Base-by-base conservation (phyloP, 2,329 filamentous ascomycete genomes). In the Xylariaceae sp. region DNA sequence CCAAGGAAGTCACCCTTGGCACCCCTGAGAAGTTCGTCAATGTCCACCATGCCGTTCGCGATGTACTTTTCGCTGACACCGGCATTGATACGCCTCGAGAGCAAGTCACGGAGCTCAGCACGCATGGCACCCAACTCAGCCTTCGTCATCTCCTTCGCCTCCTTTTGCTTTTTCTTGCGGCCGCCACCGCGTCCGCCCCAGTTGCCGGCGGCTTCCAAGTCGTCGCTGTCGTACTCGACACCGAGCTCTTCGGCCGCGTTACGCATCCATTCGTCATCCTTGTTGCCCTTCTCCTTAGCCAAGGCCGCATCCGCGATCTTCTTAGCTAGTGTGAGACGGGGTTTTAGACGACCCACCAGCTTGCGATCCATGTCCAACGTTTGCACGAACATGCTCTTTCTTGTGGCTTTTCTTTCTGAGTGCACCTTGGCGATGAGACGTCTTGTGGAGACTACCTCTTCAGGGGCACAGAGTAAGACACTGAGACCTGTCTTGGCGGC, bases 141-240 rank as follows among this genome's bases (percentile, higher is more conserved):
- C 74, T 94, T 96, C 2, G 81, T 86, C 67, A 92, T 72, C 5
- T 74, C 78, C 54, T 83, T 80, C 6, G 86, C 86, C 74, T 88
- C 84, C 68, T 87, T 85, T 71, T 94, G 88, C 75, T 89, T 89
- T 75, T 85, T 80, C 74, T 88, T 88, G 47, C 90, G 78, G 0
- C 88, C 88, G 45, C 84, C 85, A 6, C 91, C 91, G 41, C 90
- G 81, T 0, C 89, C 88, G 53, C 83, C 82, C 68, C 82, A 81
- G 56, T 78, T 80, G 5, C 86, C 84, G 6, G 79, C 80, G 45
- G 81, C 75, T 65, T 88, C 89, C 62, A 96, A 88, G 51, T 95
- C 91, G 41, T 96, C 92, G 61, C 86, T 89, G 71, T 97, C 92
- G 71, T 96, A 96, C 55, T 97, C 93, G 0, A 97, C 90, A 0